Percentiles rank a stretch among this genome's conserved stretches.
These are phyloP conservation scores for Dianthus caryophyllus DNA, from an alignment of 148 eudicot species.

Conservation along the genomic window DNA sequence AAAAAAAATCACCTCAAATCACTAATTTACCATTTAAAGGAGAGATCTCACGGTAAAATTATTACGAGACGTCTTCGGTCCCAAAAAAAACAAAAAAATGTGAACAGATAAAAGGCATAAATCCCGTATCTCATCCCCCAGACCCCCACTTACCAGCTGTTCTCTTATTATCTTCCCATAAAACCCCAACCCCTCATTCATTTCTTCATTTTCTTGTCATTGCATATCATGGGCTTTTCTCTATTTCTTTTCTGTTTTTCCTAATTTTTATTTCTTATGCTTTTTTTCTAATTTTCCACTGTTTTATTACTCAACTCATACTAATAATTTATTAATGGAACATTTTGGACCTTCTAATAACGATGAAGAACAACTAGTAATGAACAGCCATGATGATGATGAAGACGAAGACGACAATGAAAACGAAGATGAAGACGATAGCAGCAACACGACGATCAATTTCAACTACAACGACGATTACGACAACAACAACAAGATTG, in stretches of 20 bases:
- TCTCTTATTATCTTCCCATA: neutral
- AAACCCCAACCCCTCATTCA: slow-evolving; percentile 1
- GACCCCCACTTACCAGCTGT: too few species aligned
- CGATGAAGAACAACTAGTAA: slow-evolving; percentile 10
- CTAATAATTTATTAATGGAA: slow-evolving; percentile 22
- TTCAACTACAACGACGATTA: slow-evolving; percentile 18
- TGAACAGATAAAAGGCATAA: slow-evolving; percentile 2
- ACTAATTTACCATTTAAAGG: too few species aligned
- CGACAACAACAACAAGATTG: neutral
- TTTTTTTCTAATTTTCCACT: slow-evolving; percentile 16
- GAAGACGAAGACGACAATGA: slow-evolving; percentile 8
- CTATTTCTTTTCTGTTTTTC: slow-evolving; percentile 21
- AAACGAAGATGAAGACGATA: slow-evolving; percentile 18
- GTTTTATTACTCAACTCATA: neutral
- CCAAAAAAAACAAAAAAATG: too few species aligned
- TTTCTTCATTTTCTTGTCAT: neutral
- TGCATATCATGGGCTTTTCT: slow-evolving; percentile 10
- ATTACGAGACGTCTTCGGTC: too few species aligned
- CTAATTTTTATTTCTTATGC: neutral
- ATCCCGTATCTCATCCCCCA: neutral
- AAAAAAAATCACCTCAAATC: too few species aligned
- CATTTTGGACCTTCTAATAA: slow-evolving; percentile 17
- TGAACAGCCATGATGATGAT: slow-evolving; percentile 20
- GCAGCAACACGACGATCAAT: slow-evolving; percentile 13
- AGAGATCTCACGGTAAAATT: too few species aligned